Base-by-base conservation (phyloP, 768 basidiomycete genomes). In the Mycena rebaudengoi region DNA sequence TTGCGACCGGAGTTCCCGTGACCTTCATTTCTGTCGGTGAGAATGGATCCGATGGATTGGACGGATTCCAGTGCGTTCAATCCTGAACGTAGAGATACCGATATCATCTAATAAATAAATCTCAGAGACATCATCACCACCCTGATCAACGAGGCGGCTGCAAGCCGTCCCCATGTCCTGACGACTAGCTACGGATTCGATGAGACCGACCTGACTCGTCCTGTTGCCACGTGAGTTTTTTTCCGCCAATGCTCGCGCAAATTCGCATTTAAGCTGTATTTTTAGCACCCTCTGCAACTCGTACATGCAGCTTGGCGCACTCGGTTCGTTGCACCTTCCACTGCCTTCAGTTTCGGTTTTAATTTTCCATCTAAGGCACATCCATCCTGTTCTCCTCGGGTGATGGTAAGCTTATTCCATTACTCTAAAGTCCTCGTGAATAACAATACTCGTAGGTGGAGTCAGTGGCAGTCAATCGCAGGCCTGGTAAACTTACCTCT, bases 11-110 rank as follows among this genome's bases (percentile, higher is more conserved):
- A 6, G 76, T 79, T 7, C 78, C 78, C 1, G 63, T 70, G 25
- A 69, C 68, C 16, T 79, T 80, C 67, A 74, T 78, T 48, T 74
- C 74, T 4, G 77, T 75, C 14, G 78, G 78, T 5, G 63, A 75
- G 14, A 51, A 68, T 29, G 66, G 65, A 64, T 8, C 62, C 14
- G 76, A 78, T 35, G 74, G 73, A 14, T 55, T 76, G 5, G 74
- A 74, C 18, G 65, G 59, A 11, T 56, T 60, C 54, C 16, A 46
- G 48, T 65, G 4, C 39, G 45, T 39, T 23, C 21, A n/a, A n/a
- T n/a, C 10, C 7, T 44, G 20, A 44, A 4, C 26, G 7, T 30
- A n/a, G 8, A 6, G 18, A 16, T 21, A 18, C 23, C 21, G 41
- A 44, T 25, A 16, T n/a, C 7, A 39, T 76, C 76, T 16, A 73